phyloP scores from a whole-genome alignment of 768 basidiomycete species.

The Lactarius deliciosus region DNA sequence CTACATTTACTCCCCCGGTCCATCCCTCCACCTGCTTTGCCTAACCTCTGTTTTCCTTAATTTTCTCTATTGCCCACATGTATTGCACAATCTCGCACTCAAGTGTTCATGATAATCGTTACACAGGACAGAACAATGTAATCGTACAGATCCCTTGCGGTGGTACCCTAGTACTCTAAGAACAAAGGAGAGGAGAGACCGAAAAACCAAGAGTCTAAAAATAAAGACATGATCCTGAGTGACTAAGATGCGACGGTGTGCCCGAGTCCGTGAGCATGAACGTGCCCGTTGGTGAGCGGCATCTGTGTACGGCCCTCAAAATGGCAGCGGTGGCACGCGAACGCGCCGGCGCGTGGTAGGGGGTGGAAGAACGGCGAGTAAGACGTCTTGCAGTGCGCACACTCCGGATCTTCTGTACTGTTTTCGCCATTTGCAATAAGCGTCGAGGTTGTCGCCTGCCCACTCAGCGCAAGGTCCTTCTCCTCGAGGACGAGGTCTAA shows the following conservation, averaged over 20 bases:
- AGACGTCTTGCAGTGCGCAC: slow-evolving; percentile 61
- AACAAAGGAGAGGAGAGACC: slow-evolving; percentile 1
- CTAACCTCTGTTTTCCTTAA: slow-evolving; percentile 10
- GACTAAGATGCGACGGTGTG: slow-evolving; percentile 6
- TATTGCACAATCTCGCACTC: slow-evolving; percentile 28
- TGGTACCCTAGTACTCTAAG: slow-evolving; percentile 25
- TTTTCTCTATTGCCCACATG: slow-evolving; percentile 23
- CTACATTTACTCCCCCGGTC: slow-evolving; percentile 10
- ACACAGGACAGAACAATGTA: slow-evolving; percentile 31
- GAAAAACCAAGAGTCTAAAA: slow-evolving; percentile 5
- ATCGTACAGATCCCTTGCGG: slow-evolving; percentile 24
- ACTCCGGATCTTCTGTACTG: slow-evolving; percentile 41
- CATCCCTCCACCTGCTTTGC: background rate
- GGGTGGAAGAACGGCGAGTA: slow-evolving; percentile 79
- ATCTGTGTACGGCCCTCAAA: slow-evolving; percentile 33
- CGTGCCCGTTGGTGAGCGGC: slow-evolving; percentile 27
- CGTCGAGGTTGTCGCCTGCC: slow-evolving; percentile 6
- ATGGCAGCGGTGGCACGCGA: slow-evolving; percentile 50
- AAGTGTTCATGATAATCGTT: slow-evolving; percentile 29
- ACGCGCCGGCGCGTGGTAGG: slow-evolving; percentile 33
- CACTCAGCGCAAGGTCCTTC: slow-evolving; percentile 30
- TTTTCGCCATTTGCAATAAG: background rate
- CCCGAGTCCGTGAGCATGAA: slow-evolving; percentile 12
- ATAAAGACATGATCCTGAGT: background rate
- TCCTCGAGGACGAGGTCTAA: slow-evolving; percentile 68